phyloP scores from a whole-genome alignment of 345 rosid genomes.

The Gossypium ekmanianum region DNA sequence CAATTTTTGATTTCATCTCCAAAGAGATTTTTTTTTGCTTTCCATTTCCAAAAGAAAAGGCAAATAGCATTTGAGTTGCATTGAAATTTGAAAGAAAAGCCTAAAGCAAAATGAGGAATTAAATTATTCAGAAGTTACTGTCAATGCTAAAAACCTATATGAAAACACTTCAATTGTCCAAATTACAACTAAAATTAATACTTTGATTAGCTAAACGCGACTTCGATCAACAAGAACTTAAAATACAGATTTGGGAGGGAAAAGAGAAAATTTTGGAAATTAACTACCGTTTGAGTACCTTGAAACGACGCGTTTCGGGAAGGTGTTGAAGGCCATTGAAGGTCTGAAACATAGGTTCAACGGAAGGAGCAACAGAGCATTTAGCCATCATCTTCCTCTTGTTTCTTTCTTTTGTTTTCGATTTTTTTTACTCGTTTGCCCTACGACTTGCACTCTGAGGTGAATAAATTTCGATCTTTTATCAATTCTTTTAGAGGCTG shows the following conservation, averaged over 20 bases:
- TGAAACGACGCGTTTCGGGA: slow-evolving; percentile 69
- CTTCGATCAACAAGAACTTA: not conserved
- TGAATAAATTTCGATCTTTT: not conserved
- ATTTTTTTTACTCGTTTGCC: not conserved
- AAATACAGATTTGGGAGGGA: not conserved
- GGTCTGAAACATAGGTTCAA: slow-evolving; percentile 46
- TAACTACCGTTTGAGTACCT: slow-evolving; percentile 37
- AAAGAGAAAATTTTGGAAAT: not conserved
- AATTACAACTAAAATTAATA: not conserved
- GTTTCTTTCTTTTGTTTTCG: not conserved
- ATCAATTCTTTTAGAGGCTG: not conserved
- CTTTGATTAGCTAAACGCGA: not conserved
- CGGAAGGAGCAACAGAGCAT: slow-evolving; percentile 29
- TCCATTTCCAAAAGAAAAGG: slow-evolving; percentile 5
- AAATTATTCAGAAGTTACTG: not conserved
- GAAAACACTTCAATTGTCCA: not conserved
- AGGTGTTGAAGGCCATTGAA: slow-evolving; percentile 59
- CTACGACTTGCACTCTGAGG: too few species aligned
- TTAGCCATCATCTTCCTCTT: slow-evolving; percentile 27
- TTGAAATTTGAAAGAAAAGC: not conserved
- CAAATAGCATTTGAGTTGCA: not conserved
- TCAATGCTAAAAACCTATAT: not conserved
- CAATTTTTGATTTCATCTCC: not conserved
- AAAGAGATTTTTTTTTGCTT: not conserved
- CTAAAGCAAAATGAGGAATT: not conserved